These are phyloP conservation scores for Coix lacrymajobi DNA, from an alignment of 176 grass and related monocot species.

Conservation along the genomic window DNA sequence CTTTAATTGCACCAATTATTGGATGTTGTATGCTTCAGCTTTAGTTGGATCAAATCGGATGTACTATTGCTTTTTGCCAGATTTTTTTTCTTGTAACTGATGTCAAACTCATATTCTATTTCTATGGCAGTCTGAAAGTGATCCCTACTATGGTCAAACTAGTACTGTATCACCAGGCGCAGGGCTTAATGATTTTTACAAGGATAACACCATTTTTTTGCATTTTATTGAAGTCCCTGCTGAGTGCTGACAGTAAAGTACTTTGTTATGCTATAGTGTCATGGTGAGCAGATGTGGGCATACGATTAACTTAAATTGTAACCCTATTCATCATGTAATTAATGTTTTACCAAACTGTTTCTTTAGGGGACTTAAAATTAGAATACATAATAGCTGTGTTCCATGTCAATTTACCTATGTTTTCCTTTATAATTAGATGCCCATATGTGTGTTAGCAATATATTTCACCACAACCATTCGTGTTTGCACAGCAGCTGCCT, in stretches of 20 bases:
- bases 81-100: background rate
- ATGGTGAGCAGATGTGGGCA: background rate
- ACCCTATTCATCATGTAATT: background rate
- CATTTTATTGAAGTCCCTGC: background rate
- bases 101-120: background rate
- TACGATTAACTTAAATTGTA: conserved; percentile 1
- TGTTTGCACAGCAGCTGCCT: background rate
- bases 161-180: background rate
- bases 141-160: background rate
- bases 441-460: background rate
- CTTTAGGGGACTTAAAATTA: background rate
- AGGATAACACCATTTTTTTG: background rate
- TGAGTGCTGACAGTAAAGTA: background rate
- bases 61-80: background rate
- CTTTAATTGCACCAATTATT: background rate
- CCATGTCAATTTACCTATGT: background rate
- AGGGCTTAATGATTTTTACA: conserved; percentile 1
- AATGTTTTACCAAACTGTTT: background rate
- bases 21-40: background rate
- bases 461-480: background rate
- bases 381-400: background rate
- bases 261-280: background rate
- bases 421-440: background rate
- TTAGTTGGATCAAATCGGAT: background rate
- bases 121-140: background rate